These are phyloP conservation scores for Zoysia matrella DNA, from an alignment of 202 grass and related monocot genomes.

Conservation along the genomic window DNA sequence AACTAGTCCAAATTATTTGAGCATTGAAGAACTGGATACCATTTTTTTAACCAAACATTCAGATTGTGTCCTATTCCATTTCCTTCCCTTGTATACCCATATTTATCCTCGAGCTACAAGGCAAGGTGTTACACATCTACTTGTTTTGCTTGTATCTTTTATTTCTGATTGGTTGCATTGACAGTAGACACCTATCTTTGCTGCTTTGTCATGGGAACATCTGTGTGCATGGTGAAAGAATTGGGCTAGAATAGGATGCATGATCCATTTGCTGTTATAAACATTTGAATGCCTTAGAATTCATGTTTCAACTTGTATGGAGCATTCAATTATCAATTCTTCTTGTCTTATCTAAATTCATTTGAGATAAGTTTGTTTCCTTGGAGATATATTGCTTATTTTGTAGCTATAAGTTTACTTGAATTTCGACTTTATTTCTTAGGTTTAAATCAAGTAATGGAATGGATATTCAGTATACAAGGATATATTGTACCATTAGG, in stretches of 20 bases:
- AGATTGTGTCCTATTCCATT: not conserved
- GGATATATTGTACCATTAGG: not conserved
- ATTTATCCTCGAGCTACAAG: not conserved
- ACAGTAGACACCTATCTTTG: not conserved
- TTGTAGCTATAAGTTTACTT: not conserved
- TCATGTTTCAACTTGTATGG: not conserved
- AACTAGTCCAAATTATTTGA: not conserved
- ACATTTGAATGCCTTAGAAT: not conserved
- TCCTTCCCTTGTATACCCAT: not conserved
- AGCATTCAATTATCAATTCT: not conserved
- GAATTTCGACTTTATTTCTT: not conserved
- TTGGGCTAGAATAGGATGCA: not conserved
- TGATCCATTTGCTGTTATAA: not conserved
- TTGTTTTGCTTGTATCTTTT: not conserved
- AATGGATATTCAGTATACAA: not conserved
- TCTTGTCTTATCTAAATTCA: not conserved
- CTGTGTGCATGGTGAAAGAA: not conserved
- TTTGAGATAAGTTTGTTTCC: not conserved
- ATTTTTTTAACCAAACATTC: constrained; percentile 3
- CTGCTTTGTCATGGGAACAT: not conserved
- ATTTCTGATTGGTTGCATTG: not conserved
- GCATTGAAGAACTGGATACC: not conserved
- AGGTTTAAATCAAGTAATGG: not conserved
- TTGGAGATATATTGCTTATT: not conserved
- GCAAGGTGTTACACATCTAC: not conserved